Conservation (phyloP, 225 moss, liverwort and hornwort genomes). For the Pseudisothecium myosuroides region DNA sequence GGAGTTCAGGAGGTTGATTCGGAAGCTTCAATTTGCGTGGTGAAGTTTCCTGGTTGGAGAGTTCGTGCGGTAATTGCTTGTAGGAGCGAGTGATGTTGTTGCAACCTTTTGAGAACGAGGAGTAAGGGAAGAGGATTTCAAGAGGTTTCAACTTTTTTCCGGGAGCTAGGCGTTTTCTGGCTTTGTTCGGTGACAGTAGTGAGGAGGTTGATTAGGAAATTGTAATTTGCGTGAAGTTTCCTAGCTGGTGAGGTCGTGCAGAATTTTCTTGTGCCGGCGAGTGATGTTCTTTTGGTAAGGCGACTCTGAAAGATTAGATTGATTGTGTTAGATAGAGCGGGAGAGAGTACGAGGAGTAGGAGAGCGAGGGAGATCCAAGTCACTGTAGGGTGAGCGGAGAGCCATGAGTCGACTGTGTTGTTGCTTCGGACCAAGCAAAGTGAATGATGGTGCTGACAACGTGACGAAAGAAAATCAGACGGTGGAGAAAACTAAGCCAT, state of each 20-base stretch:
- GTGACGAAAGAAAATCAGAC: constrained; percentile 7
- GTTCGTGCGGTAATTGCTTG: background rate
- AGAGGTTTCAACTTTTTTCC: background rate
- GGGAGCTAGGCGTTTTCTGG: background rate
- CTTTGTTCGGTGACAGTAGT: background rate
- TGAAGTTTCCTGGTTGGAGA: background rate
- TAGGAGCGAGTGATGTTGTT: background rate
- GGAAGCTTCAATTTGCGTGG: background rate
- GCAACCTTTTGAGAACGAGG: background rate
- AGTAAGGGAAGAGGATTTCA: background rate
- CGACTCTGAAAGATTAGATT: background rate
- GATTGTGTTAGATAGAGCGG: background rate
- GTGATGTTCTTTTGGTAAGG: background rate
- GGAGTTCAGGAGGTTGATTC: background rate
- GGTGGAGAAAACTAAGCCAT: background rate
- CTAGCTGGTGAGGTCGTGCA: background rate
- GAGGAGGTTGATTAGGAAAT: background rate
- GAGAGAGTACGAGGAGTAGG: background rate
- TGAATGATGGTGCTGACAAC: constrained; percentile 39
- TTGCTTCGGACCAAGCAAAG: constrained; percentile 52
- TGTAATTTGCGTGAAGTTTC: background rate
- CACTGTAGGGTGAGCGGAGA: background rate
- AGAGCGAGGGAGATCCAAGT: background rate
- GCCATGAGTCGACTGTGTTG: constrained; percentile 46
- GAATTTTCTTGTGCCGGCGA: background rate